phyloP scores from a whole-genome alignment of 345 rosid species.

The Camelina sativa region DNA sequence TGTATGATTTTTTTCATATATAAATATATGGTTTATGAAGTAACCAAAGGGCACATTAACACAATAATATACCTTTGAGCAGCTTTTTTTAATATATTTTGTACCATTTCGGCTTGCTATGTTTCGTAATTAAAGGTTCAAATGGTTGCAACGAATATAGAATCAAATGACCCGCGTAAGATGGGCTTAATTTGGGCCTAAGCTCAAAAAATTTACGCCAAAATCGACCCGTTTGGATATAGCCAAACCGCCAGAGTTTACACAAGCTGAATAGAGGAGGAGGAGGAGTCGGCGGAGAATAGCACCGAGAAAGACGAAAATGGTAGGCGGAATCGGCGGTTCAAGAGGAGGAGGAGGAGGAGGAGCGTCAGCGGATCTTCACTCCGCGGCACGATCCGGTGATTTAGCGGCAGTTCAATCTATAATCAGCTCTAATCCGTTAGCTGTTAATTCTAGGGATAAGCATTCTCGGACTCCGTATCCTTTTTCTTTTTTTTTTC shows the following conservation, averaged over 20 bases:
- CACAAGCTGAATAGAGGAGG: conserved; percentile 26
- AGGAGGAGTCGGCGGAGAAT: conserved; percentile 1
- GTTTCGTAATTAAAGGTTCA: not conserved
- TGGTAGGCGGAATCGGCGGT: conserved; percentile 40
- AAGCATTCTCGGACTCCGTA: conserved; percentile 98
- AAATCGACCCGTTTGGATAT: conserved; percentile 1
- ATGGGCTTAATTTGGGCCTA: conserved; percentile 42
- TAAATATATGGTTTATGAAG: not conserved
- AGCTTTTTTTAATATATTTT: not conserved
- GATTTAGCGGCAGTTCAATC: conserved; percentile 65
- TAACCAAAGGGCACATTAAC: not conserved
- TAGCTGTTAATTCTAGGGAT: conserved; percentile 84
- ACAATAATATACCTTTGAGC: too few relatives aligned
- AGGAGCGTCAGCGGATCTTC: conserved; percentile 55
- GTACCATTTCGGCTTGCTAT: not conserved
- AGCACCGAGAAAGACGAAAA: conserved; percentile 22
- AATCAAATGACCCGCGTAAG: not conserved
- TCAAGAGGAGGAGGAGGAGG: conserved; percentile 35
- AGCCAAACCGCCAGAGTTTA: conserved; percentile 23
- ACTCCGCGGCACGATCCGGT: conserved; percentile 92
- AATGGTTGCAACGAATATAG: not conserved
- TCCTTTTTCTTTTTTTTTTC: conserved; percentile 44
- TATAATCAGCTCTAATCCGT: conserved; percentile 65
- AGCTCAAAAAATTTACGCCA: not conserved
- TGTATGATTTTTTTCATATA: not conserved